Base-by-base conservation (phyloP, 148 eudicot genomes). In the Linanthus parryae region DNA sequence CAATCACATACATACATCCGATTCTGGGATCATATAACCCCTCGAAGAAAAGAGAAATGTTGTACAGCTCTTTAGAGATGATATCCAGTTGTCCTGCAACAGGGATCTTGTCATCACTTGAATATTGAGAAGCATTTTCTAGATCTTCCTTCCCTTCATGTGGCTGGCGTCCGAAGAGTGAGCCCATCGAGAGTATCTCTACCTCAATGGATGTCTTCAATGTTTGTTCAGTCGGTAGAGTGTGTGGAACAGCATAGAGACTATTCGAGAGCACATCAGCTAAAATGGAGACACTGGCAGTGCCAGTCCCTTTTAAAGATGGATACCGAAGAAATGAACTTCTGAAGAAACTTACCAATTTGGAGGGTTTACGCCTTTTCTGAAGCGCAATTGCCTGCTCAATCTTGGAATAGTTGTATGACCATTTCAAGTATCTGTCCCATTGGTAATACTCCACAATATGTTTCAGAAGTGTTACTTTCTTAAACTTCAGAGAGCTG, bases 361-460 rank as follows among this genome's bases (percentile, higher is more conserved):
- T 27, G 21, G 35, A 28, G 20, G 52, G 52, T 21, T 48, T 7
- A 35, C 21, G 26, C 28, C 52, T 48, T 21, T 17, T 16, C 21
- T 28, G 34, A 7, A 26, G 17, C 21, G n/a, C 35, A 28, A 7
- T 48, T 15, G 35, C 35, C 35, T 26, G 34, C 12, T n/a, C 10
- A 28, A 48, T 27, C 52, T 48, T 48, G 15, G 52, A 15, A 7
- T 48, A 48, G 13, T n/a, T 27, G 21, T 48, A 48, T 48, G 52
- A 48, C 12, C 12, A 8, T n/a, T 9, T 26, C 11, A 28, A 48
- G 28, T 27, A 26, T 48, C 12, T 28, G 1, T 2, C 13, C 35
- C 52, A 15, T 26, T 48, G 12, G 15, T n/a, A 48, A 5, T 16
- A 26, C 2, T 48, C 30, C 21, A 1, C 26, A 27, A 5, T 4